Conservation (phyloP, 768 basidiomycete species). For the Mycena rebaudengoi region DNA sequence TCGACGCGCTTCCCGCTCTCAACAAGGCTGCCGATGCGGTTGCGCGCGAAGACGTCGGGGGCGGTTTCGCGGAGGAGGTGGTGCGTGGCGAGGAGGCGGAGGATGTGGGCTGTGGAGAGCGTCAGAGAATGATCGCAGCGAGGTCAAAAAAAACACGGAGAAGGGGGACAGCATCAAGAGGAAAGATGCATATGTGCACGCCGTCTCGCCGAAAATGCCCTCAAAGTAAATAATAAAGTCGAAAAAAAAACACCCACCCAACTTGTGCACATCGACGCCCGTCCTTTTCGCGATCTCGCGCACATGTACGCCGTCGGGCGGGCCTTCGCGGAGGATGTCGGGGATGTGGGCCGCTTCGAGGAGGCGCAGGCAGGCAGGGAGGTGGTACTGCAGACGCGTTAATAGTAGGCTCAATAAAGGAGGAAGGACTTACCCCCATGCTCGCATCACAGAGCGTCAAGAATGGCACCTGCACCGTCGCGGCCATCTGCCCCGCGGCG, state of each 20-base stretch:
- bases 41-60: constrained; percentile 78
- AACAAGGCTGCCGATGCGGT: constrained; percentile 72
- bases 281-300: constrained; percentile 52
- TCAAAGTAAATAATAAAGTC: too few relatives aligned
- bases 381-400: too few relatives aligned
- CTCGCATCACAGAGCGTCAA: constrained; percentile 76
- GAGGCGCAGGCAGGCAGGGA: constrained; percentile 78
- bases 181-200: too few relatives aligned
- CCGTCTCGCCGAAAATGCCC: too few relatives aligned
- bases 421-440: too few relatives aligned
- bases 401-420: too few relatives aligned
- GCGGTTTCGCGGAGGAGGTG: constrained; percentile 75
- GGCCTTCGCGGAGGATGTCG: constrained; percentile 74
- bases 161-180: not conserved
- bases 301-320: constrained; percentile 63
- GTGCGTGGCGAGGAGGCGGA: constrained; percentile 81
- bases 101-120: constrained; percentile 66
- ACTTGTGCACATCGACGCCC: constrained; percentile 56
- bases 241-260: constrained; percentile 60
- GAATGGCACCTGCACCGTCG: constrained; percentile 73
- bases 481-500: constrained; percentile 72
- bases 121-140: not conserved
- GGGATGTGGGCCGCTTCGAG: constrained; percentile 75
- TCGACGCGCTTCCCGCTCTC: constrained; percentile 70
- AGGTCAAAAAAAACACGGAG: not conserved